Evolutionary conservation across 2,329 filamentous ascomycete species (phyloP).

Genomic region (Rosellinia necatrix): DNA sequence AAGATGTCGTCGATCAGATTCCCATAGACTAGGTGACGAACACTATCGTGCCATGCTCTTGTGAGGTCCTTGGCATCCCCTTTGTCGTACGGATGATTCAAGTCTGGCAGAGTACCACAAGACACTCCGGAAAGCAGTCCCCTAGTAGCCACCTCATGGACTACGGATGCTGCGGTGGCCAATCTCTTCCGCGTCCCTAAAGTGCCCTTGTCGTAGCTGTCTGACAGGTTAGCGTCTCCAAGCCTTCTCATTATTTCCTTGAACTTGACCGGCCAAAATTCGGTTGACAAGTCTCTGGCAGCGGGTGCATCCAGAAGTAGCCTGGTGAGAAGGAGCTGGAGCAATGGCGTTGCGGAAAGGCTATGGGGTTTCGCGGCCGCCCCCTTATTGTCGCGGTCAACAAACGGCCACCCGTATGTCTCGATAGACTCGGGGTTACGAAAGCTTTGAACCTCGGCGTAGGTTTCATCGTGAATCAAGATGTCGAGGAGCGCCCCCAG

Average conservation of each 20-base stretch:
- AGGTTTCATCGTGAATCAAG: constrained; percentile 63
- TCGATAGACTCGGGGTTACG: constrained; percentile 67
- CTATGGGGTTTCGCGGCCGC: constrained; percentile 35
- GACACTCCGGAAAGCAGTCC: constrained; percentile 67
- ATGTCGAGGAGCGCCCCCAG: constrained; percentile 62
- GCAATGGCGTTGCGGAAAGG: constrained; percentile 62
- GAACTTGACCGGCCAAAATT: constrained; percentile 69
- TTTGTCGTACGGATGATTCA: constrained; percentile 57
- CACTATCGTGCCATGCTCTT: constrained; percentile 68
- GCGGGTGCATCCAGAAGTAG: constrained; percentile 71
- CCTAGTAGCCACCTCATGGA: constrained; percentile 71
- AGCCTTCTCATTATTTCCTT: constrained; percentile 65
- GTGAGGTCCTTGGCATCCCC: constrained; percentile 63
- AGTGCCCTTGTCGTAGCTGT: constrained; percentile 80
- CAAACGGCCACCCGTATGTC: constrained; percentile 73
- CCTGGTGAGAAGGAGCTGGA: constrained; percentile 70
- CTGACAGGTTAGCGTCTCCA: constrained; percentile 71
- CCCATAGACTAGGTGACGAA: constrained; percentile 71
- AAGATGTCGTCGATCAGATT: constrained; percentile 69
- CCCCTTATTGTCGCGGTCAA: constrained; percentile 29
- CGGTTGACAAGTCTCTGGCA: constrained; percentile 62
- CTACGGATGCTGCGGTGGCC: constrained; percentile 70
- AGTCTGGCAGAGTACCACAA: constrained; percentile 31
- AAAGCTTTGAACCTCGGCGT: constrained; percentile 73
- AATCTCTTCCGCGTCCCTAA: constrained; percentile 76